These are phyloP conservation scores for Nannochloropsis salina DNA, from an alignment of 108 stramenopile genomes.

Conservation along the genomic window DNA sequence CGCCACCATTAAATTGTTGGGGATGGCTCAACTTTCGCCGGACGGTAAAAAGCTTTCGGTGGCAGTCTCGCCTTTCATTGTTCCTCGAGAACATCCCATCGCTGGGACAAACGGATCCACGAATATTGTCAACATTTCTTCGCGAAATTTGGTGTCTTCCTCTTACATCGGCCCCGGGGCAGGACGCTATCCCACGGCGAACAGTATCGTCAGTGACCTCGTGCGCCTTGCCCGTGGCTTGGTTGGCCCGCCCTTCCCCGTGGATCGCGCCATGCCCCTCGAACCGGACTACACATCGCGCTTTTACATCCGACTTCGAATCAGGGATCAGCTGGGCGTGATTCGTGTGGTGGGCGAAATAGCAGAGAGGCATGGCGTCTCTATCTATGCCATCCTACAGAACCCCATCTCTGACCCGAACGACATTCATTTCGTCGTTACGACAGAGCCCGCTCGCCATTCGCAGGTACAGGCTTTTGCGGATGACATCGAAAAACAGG, in stretches of 20 bases:
- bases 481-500: neutral
- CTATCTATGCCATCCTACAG: constrained; percentile 70
- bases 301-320: constrained; percentile 68
- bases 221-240: constrained; percentile 62
- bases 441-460: constrained; percentile 58
- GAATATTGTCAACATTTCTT: constrained; percentile 60
- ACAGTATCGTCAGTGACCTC: constrained; percentile 82
- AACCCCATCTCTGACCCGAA: constrained; percentile 67
- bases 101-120: constrained; percentile 63
- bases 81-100: constrained; percentile 61
- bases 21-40: constrained; percentile 66
- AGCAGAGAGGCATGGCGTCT: constrained; percentile 68
- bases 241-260: constrained; percentile 43
- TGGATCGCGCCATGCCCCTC: constrained; percentile 46
- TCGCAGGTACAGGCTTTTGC: neutral
- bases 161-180: constrained; percentile 76
- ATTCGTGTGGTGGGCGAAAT: constrained; percentile 68
- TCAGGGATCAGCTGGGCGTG: constrained; percentile 68
- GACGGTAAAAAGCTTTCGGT: constrained; percentile 62
- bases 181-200: constrained; percentile 87
- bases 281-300: constrained; percentile 64
- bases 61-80: constrained; percentile 71
- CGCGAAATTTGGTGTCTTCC: constrained; percentile 63
- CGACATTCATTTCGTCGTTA: constrained; percentile 70
- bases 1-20: constrained; percentile 84